phyloP scores from a whole-genome alignment of 768 basidiomycete genomes.

The Calvatia gigantea region DNA sequence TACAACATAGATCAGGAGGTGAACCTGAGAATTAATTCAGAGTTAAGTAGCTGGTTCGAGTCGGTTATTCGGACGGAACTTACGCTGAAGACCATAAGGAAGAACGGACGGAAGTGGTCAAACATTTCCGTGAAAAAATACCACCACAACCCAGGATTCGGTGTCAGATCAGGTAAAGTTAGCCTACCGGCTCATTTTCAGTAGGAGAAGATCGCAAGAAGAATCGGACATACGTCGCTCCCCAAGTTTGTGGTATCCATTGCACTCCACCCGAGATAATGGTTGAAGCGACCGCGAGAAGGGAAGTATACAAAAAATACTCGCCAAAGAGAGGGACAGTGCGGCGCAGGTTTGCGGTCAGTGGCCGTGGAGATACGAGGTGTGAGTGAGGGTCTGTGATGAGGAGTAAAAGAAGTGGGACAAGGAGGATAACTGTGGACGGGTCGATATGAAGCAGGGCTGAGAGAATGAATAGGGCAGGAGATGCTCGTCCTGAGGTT shows the following conservation, averaged over 20 bases:
- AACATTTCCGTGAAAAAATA: slow-evolving; percentile 99
- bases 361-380: slow-evolving; percentile 57
- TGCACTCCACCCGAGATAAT: slow-evolving; percentile 55
- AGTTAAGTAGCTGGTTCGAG: not conserved
- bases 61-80: slow-evolving; percentile 20
- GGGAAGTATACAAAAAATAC: slow-evolving; percentile 46
- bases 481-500: slow-evolving; percentile 50
- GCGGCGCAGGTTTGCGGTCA: slow-evolving; percentile 25
- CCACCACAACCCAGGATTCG: slow-evolving; percentile 96
- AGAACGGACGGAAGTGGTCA: slow-evolving; percentile 94
- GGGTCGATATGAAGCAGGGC: slow-evolving; percentile 56
- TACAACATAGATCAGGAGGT: slow-evolving; percentile 75
- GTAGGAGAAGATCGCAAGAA: not conserved
- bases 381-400: slow-evolving; percentile 60
- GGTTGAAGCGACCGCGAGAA: slow-evolving; percentile 49
- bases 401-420: slow-evolving; percentile 64
- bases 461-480: slow-evolving; percentile 64
- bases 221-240: slow-evolving; percentile 57
- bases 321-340: slow-evolving; percentile 39
- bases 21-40: slow-evolving; percentile 46
- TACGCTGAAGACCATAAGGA: slow-evolving; percentile 91
- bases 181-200: slow-evolving; percentile 43
- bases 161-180: slow-evolving; percentile 83
- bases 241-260: slow-evolving; percentile 84
- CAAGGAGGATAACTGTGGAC: slow-evolving; percentile 73